phyloP scores from a whole-genome alignment of 2,329 filamentous ascomycete species.

The Scleromitrula shiraiana region DNA sequence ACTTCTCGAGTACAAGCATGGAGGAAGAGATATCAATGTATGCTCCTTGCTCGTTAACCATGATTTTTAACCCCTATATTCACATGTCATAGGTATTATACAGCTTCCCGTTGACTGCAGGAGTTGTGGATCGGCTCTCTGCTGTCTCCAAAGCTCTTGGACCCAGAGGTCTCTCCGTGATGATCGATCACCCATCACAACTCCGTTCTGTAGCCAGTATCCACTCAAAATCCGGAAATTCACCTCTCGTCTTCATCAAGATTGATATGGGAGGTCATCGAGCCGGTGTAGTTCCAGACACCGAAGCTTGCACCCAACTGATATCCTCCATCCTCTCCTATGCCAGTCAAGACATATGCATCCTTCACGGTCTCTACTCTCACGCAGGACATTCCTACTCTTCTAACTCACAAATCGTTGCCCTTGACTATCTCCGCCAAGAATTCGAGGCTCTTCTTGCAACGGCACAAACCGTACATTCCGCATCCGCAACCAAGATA shows the following conservation, averaged over 20 bases:
- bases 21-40: slow-evolving; percentile 52
- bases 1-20: slow-evolving; percentile 47
- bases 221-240: slow-evolving; percentile 35
- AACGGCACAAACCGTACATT: slow-evolving; percentile 35
- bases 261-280: slow-evolving; percentile 67
- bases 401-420: slow-evolving; percentile 44
- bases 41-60: slow-evolving; percentile 20
- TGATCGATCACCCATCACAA: slow-evolving; percentile 63
- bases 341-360: slow-evolving; percentile 31
- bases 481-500: slow-evolving; percentile 1
- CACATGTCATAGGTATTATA: slow-evolving; percentile 37
- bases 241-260: slow-evolving; percentile 58
- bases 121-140: slow-evolving; percentile 51
- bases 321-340: slow-evolving; percentile 38
- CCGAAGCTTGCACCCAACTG: slow-evolving; percentile 38
- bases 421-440: slow-evolving; percentile 48
- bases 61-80: background rate
- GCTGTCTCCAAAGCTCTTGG: slow-evolving; percentile 48
- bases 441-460: slow-evolving; percentile 50
- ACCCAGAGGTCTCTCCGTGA: slow-evolving; percentile 48
- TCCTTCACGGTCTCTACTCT: slow-evolving; percentile 59
- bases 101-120: slow-evolving; percentile 59
- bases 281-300: slow-evolving; percentile 53
- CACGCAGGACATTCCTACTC: slow-evolving; percentile 68
- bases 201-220: slow-evolving; percentile 41